Conservation (phyloP, 2,329 filamentous ascomycete genomes). For the Monilinia fructigena region DNA sequence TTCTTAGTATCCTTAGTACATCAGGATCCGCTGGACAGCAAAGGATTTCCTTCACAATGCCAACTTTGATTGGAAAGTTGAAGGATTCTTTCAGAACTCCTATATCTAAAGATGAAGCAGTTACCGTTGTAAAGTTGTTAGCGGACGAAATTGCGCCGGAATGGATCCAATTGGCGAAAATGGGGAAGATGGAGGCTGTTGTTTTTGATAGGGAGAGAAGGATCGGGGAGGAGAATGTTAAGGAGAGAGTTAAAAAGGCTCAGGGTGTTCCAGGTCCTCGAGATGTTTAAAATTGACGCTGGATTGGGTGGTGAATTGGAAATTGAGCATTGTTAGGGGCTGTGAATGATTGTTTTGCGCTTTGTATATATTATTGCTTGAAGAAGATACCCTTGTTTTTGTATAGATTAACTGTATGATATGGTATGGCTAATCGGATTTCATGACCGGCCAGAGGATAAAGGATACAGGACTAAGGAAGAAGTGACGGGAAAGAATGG, state of each 20-base stretch:
- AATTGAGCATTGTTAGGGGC: not conserved
- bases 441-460: not conserved
- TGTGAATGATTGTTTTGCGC: not conserved
- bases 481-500: not conserved
- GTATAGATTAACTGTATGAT: not conserved
- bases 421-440: not conserved
- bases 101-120: constrained; percentile 49
- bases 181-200: constrained; percentile 47
- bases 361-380: not conserved
- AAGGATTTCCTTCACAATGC: constrained; percentile 64
- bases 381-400: constrained; percentile 19
- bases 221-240: constrained; percentile 33
- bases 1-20: constrained; percentile 64
- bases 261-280: not conserved
- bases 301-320: not conserved
- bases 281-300: not conserved
- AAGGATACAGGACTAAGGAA: not conserved
- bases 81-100: constrained; percentile 59
- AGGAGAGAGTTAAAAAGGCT: constrained; percentile 32
- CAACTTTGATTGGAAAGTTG: constrained; percentile 61
- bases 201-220: constrained; percentile 44
- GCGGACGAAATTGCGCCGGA: constrained; percentile 48
- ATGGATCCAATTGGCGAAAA: constrained; percentile 50
- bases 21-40: constrained; percentile 51
- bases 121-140: constrained; percentile 48